Percentiles rank a stretch among this genome's conserved stretches.
Conservation (phyloP, 2,329 filamentous ascomycete genomes). For the Sphaerostilbella broomeana region DNA sequence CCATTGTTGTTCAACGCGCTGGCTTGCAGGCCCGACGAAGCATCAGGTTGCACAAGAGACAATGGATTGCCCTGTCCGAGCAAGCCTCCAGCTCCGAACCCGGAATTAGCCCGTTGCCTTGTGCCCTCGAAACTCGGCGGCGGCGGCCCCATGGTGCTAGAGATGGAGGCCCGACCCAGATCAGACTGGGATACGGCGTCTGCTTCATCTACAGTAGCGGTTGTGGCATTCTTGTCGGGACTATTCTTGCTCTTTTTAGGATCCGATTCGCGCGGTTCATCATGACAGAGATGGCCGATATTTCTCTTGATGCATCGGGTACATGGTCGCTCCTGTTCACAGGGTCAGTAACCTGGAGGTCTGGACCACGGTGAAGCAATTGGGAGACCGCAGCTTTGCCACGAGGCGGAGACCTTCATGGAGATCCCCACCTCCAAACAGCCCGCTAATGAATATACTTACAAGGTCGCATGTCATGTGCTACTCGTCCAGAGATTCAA, state of each 20-base stretch:
- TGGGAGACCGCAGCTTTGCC: not conserved
- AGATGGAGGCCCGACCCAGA: slow-evolving; percentile 48
- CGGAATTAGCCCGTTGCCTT: slow-evolving; percentile 32
- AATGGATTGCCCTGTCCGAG: slow-evolving; percentile 49
- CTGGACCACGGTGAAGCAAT: not conserved
- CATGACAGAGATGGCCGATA: slow-evolving; percentile 96
- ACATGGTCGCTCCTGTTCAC: slow-evolving; percentile 78
- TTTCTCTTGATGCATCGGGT: slow-evolving; percentile 97
- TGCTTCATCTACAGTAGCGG: slow-evolving; percentile 54
- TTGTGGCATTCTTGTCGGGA: slow-evolving; percentile 34
- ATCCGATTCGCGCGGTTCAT: slow-evolving; percentile 83
- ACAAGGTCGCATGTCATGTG: slow-evolving; percentile 92
- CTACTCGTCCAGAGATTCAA: slow-evolving; percentile 36
- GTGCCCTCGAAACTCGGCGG: slow-evolving; percentile 34
- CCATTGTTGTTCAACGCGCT: slow-evolving; percentile 47
- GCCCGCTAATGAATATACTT: slow-evolving; percentile 38
- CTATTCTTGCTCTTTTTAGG: slow-evolving; percentile 71
- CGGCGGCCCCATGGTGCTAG: slow-evolving; percentile 50
- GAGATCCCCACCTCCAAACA: not conserved
- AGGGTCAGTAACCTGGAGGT: slow-evolving; percentile 20
- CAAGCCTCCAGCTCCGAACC: slow-evolving; percentile 35
- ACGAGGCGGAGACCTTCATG: not conserved
- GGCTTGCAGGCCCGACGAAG: slow-evolving; percentile 60
- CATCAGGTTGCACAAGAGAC: slow-evolving; percentile 65
- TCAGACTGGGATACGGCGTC: slow-evolving; percentile 44